Percentiles rank a stretch among this genome's conserved stretches.
phyloP scores from a whole-genome alignment of 352 stramenopile species.

The Pythium brachiatum region DNA sequence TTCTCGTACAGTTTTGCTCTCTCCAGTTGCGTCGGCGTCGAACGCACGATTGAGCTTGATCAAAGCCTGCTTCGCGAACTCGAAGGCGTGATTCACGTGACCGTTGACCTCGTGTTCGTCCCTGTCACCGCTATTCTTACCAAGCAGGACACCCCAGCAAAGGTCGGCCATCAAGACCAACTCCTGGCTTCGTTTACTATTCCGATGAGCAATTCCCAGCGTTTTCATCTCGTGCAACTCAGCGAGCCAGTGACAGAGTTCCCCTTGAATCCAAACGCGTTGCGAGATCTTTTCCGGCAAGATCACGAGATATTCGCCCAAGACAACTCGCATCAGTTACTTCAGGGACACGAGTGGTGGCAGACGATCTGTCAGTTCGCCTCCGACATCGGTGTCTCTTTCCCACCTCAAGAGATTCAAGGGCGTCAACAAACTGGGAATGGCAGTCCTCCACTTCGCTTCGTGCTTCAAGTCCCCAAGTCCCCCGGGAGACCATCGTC shows the following conservation, averaged over 20 bases:
- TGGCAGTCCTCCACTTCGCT: constrained; percentile 9
- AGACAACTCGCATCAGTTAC: too few species aligned
- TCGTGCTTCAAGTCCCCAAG: constrained; percentile 7
- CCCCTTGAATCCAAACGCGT: constrained; percentile 7
- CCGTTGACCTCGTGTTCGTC: constrained; percentile 16
- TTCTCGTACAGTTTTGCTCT: constrained; percentile 19
- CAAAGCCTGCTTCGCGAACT: constrained; percentile 12
- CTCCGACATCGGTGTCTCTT: background rate
- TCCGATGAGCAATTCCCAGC: constrained; percentile 4
- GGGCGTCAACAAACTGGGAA: background rate
- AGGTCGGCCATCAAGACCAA: background rate
- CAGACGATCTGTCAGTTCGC: constrained; percentile 1
- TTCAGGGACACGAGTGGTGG: constrained; percentile 22
- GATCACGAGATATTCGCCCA: background rate
- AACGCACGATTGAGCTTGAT: constrained; percentile 18
- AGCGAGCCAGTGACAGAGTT: constrained; percentile 16
- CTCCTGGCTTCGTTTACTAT: constrained; percentile 7
- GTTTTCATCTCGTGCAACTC: constrained; percentile 24
- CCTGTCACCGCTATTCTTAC: background rate
- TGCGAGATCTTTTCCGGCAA: constrained; percentile 17
- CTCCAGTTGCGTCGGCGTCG: constrained; percentile 4
- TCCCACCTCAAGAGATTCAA: background rate
- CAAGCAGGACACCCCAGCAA: too few species aligned
- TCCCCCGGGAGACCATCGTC: background rate
- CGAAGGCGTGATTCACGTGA: constrained; percentile 9